phyloP scores from a whole-genome alignment of 768 basidiomycete species.

The Trametes sanguinea region DNA sequence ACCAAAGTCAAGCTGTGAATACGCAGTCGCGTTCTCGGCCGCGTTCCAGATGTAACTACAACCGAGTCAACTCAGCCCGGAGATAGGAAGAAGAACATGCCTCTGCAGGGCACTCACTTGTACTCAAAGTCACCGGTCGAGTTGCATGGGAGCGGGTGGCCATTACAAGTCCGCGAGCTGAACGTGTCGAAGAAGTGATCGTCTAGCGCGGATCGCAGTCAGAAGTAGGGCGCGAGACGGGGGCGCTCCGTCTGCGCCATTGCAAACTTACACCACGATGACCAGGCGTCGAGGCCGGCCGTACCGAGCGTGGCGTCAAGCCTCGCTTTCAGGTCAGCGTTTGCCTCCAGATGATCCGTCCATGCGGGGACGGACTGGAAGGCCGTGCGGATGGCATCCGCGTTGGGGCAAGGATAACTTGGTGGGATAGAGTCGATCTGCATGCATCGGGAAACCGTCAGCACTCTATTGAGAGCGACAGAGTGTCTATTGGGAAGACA shows the following conservation, averaged over 20 bases:
- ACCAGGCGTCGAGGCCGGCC: conserved; percentile 42
- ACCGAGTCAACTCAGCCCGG: background rate
- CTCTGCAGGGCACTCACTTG: conserved; percentile 32
- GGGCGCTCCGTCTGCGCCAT: conserved; percentile 3
- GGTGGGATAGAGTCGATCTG: conserved; percentile 51
- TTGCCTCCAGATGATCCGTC: conserved; percentile 44
- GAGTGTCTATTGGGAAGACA: background rate
- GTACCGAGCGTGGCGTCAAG: conserved; percentile 45
- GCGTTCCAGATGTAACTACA: conserved; percentile 52
- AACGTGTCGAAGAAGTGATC: conserved; percentile 58
- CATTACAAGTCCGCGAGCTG: conserved; percentile 48
- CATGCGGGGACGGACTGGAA: conserved; percentile 49
- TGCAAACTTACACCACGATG: conserved; percentile 47
- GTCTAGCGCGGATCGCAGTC: conserved; percentile 30
- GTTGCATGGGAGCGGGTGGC: conserved; percentile 49
- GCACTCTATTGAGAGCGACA: background rate
- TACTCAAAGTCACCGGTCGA: conserved; percentile 42
- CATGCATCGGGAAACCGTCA: background rate
- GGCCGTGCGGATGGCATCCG: conserved; percentile 40
- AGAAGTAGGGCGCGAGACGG: background rate
- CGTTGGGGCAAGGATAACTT: conserved; percentile 45
- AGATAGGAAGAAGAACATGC: background rate
- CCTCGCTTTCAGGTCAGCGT: conserved; percentile 30
- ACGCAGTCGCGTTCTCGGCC: conserved; percentile 44
- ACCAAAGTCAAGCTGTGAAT: conserved; percentile 50